Base-by-base conservation (phyloP, 116 monocot genomes). In the Iris pallida region DNA sequence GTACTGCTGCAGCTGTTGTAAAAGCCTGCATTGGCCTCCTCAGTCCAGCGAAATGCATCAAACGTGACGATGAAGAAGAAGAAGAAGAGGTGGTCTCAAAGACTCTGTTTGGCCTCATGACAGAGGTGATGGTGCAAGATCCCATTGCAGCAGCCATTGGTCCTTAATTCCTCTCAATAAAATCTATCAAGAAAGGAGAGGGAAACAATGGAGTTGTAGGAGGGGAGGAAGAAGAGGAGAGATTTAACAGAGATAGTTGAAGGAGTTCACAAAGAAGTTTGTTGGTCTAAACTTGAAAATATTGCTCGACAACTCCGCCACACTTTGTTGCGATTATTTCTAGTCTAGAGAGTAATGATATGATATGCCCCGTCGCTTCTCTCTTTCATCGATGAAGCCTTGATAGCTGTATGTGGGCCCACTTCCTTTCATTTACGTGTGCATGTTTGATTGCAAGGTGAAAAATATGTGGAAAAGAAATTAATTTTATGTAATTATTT, bases 21-120 rank as follows among this genome's bases (percentile, higher is more conserved):
- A 51, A 7, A 51, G 49, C 67, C 54, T 42, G 42, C 67, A 67
- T 16, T 67, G 67, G 67, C 54, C 49, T 67, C 54, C 49, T 67
- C 13, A 55, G 8, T 16, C 67, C 67, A 55, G 20, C 16, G 55
- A 42, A 67, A 15, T 55, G 67, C 54, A 15, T 67, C 67, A 67
- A 49, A 18, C 41, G 11, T n/a, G 71, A 16, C 2, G 17, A 4
- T n/a, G 2, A 17, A 45, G n/a, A 18, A 6, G 66, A 47, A 16
- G 17, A 4, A 47, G 2, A 17, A 45, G n/a, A 18, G 1, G 66
- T 30, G 42, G 59, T 20, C 43, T 73, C 64, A 56, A 7, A 63
- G 42, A 44, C 6, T 11, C 63, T 44, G n/a, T 4, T 20, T 3
- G 45, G 7, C 54, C 42, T 5, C 16, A 11, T 61, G n/a, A n/a